These are phyloP conservation scores for Suillus americanus DNA, from an alignment of 768 basidiomycete species.

Conservation along the genomic window DNA sequence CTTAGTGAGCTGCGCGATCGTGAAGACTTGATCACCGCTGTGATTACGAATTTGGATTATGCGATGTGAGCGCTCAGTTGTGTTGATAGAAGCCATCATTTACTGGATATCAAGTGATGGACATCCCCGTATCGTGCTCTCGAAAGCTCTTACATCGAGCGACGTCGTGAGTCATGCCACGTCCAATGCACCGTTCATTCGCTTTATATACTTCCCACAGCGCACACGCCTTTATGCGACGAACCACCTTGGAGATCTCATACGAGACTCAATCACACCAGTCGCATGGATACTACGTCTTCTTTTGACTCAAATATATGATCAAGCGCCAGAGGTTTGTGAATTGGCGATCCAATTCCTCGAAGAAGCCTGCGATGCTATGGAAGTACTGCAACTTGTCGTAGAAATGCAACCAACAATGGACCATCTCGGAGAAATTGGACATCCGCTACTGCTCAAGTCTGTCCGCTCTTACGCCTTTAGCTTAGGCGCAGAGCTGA, in stretches of 20 bases:
- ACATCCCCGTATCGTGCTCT: conserved; percentile 89
- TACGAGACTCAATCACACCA: conserved; percentile 60
- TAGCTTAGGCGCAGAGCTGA: conserved; percentile 1
- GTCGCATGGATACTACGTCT: conserved; percentile 89
- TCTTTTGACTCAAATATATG: conserved; percentile 94
- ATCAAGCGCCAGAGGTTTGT: conserved; percentile 86
- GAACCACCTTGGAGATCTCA: conserved; percentile 77
- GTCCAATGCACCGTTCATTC: background rate
- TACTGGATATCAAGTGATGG: conserved; percentile 66
- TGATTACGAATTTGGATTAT: conserved; percentile 92
- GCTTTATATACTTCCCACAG: conserved; percentile 36
- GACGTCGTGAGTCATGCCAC: conserved; percentile 59
- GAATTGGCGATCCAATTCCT: conserved; percentile 87
- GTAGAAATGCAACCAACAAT: conserved; percentile 94
- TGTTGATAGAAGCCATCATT: conserved; percentile 7
- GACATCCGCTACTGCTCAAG: conserved; percentile 86
- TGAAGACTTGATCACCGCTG: conserved; percentile 88
- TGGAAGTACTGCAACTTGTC: conserved; percentile 82
- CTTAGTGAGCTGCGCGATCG: conserved; percentile 87
- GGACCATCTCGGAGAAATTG: conserved; percentile 93
- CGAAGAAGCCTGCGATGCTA: conserved; percentile 85
- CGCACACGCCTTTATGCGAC: conserved; percentile 90
- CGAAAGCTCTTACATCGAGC: conserved; percentile 92
- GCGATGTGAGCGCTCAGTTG: conserved; percentile 57
- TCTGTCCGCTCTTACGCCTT: conserved; percentile 35